phyloP scores from a whole-genome alignment of 768 basidiomycete species.

The Tulasnella calospora region DNA sequence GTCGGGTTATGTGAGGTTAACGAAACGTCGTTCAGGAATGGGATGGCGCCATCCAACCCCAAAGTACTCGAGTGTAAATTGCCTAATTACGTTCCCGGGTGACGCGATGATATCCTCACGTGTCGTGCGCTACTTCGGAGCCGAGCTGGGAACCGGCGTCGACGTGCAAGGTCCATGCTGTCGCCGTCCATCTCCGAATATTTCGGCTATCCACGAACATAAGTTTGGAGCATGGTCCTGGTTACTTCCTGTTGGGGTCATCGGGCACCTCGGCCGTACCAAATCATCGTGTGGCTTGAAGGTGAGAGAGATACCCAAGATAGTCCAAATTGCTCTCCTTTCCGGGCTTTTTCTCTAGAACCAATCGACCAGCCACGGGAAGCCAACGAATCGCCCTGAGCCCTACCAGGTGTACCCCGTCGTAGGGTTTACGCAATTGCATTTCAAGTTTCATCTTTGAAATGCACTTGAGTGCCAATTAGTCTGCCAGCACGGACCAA shows the following conservation, averaged over 20 bases:
- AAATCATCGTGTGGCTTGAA: background rate
- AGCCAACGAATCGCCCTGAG: background rate
- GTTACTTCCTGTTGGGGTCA: background rate
- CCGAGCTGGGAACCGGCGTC: background rate
- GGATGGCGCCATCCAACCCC: background rate
- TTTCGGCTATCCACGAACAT: background rate
- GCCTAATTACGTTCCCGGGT: background rate
- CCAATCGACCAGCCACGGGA: background rate
- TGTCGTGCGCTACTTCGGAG: background rate
- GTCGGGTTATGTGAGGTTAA: background rate
- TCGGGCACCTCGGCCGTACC: background rate
- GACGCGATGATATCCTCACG: background rate
- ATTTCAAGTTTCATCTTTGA: background rate
- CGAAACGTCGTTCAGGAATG: background rate
- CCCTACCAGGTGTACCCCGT: background rate
- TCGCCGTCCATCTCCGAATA: background rate
- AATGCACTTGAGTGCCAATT: background rate
- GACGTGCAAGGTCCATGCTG: background rate
- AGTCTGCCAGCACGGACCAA: background rate
- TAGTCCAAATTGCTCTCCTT: background rate
- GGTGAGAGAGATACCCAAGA: background rate
- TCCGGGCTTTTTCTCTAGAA: background rate
- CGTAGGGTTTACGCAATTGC: background rate
- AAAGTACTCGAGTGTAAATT: too few species aligned
- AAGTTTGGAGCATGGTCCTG: background rate